Evolutionary conservation across 1,284 basidiomycete genomes (phyloP).

Genomic region (Cystobasidium pallidum): DNA sequence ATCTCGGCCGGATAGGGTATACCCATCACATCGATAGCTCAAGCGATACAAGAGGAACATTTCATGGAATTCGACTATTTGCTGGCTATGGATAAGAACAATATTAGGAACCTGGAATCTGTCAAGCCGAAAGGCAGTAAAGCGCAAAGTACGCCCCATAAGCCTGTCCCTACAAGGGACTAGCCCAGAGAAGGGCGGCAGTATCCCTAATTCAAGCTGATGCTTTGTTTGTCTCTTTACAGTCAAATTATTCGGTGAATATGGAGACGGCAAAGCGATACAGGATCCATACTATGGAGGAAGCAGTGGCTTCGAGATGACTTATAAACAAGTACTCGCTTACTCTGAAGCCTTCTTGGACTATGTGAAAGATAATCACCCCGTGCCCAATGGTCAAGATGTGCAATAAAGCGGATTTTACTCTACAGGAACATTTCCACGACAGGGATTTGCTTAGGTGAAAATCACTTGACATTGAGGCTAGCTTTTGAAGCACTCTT

Average conservation of each 20-base stretch:
- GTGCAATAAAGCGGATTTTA: no score
- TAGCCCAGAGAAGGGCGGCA: no score
- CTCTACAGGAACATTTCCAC: no score
- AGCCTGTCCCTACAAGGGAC: no score
- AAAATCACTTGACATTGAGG: no score
- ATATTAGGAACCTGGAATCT: constrained; percentile 49
- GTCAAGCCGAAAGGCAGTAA: constrained; percentile 19
- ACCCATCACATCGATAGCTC: constrained; percentile 46
- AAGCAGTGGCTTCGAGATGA: constrained; percentile 48
- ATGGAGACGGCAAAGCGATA: constrained; percentile 48
- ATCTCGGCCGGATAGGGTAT: constrained; percentile 43
- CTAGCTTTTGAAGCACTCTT: no score
- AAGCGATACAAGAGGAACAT: constrained; percentile 48
- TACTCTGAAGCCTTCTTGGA: constrained; percentile 48
- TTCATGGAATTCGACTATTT: constrained; percentile 51
- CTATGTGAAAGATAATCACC: constrained; percentile 37
- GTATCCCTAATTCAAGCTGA: no score
- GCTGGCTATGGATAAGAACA: constrained; percentile 49
- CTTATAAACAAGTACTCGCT: constrained; percentile 48
- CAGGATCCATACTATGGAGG: constrained; percentile 51
- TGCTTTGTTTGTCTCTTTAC: neutral
- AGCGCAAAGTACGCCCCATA: constrained; percentile 23
- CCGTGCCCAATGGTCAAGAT: neutral
- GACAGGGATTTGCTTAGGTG: no score
- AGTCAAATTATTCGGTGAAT: constrained; percentile 49